These are phyloP conservation scores for Penicillium samsonianum DNA, from an alignment of 495 filamentous ascomycete species.

Conservation along the genomic window DNA sequence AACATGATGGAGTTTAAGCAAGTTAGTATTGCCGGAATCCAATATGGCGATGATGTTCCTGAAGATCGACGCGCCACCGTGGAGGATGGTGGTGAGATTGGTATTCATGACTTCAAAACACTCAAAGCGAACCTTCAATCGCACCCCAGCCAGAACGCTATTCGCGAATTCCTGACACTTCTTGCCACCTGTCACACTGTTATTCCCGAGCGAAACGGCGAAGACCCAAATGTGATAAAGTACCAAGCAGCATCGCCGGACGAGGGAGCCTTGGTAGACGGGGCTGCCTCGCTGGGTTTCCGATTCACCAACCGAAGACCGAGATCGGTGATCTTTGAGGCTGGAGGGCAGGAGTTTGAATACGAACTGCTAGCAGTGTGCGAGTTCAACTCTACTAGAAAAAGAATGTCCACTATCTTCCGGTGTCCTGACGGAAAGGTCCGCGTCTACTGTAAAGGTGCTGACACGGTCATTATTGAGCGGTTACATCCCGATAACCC, in stretches of 20 bases:
- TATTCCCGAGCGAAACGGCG: conserved; percentile 82
- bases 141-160: conserved; percentile 66
- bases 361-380: conserved; percentile 95
- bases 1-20: conserved; percentile 99
- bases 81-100: conserved; percentile 73
- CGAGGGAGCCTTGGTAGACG: conserved; percentile 94
- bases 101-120: conserved; percentile 84
- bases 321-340: conserved; percentile 75
- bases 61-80: conserved; percentile 83
- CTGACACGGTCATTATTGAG: conserved; percentile 96
- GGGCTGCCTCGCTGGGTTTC: conserved; percentile 83
- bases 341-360: conserved; percentile 68
- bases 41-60: conserved; percentile 90
- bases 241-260: conserved; percentile 98
- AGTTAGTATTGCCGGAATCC: conserved; percentile 87
- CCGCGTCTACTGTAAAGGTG: conserved; percentile 91
- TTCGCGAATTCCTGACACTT: conserved; percentile 87
- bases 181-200: conserved; percentile 95
- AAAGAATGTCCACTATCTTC: conserved; percentile 97
- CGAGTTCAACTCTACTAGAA: conserved; percentile 98
- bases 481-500: conserved; percentile 78
- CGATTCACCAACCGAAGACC: conserved; percentile 89
- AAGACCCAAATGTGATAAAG: conserved; percentile 79
- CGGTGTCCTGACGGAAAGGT: conserved; percentile 96
- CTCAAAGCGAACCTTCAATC: conserved; percentile 71